Conservation (phyloP, 2,329 filamentous ascomycete species). For the Colletotrichum horii region DNA sequence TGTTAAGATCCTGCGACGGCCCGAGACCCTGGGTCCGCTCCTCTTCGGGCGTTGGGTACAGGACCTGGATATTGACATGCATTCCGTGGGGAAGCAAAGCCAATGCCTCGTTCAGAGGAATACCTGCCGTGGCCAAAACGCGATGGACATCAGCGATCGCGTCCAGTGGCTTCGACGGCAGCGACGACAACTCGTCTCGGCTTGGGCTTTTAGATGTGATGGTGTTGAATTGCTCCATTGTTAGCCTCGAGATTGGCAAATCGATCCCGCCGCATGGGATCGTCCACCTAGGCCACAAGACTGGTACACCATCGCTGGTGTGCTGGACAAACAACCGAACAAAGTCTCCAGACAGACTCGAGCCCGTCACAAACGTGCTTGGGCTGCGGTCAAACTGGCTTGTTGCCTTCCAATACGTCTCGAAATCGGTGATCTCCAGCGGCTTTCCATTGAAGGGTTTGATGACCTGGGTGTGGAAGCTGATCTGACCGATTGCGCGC, state of each 20-base stretch:
- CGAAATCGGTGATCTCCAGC: constrained; percentile 96
- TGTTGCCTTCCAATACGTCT: constrained; percentile 99
- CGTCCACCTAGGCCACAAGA: constrained; percentile 87
- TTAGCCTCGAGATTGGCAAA: constrained; percentile 81
- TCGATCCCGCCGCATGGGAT: constrained; percentile 78
- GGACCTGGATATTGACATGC: constrained; percentile 88
- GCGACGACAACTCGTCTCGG: constrained; percentile 45
- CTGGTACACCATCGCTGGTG: constrained; percentile 84
- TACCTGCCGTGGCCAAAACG: constrained; percentile 75
- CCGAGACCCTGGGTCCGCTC: constrained; percentile 73
- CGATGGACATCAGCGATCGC: constrained; percentile 72
- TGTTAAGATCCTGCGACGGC: constrained; percentile 82
- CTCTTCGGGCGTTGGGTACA: constrained; percentile 81
- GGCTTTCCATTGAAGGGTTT: constrained; percentile 94
- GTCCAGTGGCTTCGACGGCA: constrained; percentile 52
- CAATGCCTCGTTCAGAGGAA: constrained; percentile 81
- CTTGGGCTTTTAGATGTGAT: constrained; percentile 50
- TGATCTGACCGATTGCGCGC: constrained; percentile 90
- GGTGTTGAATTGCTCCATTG: constrained; percentile 71
- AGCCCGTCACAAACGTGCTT: constrained; percentile 89
- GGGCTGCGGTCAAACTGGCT: constrained; percentile 88
- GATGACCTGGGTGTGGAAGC: constrained; percentile 94
- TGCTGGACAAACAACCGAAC: constrained; percentile 90
- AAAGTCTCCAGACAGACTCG: constrained; percentile 95
- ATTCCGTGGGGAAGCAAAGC: constrained; percentile 76